A percentile compares a stretch with the other conserved stretches of the same genome.
phyloP scores from a whole-genome alignment of 768 basidiomycete genomes.

The Leccinellum albellum region DNA sequence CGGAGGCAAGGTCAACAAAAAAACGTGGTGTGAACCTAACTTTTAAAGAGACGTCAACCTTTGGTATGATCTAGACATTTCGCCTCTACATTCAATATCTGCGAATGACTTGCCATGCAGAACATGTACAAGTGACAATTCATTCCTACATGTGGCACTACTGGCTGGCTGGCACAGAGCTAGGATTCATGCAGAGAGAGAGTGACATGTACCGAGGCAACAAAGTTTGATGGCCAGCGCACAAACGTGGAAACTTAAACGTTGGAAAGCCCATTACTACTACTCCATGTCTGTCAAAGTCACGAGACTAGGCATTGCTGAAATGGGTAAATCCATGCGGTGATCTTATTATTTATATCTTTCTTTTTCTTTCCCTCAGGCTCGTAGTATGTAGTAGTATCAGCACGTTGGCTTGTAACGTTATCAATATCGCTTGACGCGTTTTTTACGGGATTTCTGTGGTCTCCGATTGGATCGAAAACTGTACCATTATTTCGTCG shows the following conservation, averaged over 20 bases:
- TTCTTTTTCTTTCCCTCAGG: no score
- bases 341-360: background rate
- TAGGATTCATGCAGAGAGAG: background rate
- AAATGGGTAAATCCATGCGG: constrained; percentile 7
- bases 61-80: background rate
- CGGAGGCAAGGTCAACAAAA: background rate
- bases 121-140: background rate
- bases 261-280: background rate
- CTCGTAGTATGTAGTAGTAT: no score
- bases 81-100: constrained; percentile 11
- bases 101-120: constrained; percentile 11
- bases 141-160: constrained; percentile 17
- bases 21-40: background rate
- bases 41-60: background rate
- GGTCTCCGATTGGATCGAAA: no score
- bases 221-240: constrained; percentile 25
- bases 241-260: constrained; percentile 1
- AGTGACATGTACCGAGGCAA: constrained; percentile 25
- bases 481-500: no score
- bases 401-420: no score
- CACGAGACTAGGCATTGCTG: constrained; percentile 14
- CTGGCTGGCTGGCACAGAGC: background rate
- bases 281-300: constrained; percentile 6
- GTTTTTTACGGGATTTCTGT: no score
- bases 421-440: no score